Percentiles rank a stretch among this genome's conserved stretches.
Evolutionary conservation across 2,329 filamentous ascomycete species (phyloP).

Genomic region (Fusarium sulawesiense): DNA sequence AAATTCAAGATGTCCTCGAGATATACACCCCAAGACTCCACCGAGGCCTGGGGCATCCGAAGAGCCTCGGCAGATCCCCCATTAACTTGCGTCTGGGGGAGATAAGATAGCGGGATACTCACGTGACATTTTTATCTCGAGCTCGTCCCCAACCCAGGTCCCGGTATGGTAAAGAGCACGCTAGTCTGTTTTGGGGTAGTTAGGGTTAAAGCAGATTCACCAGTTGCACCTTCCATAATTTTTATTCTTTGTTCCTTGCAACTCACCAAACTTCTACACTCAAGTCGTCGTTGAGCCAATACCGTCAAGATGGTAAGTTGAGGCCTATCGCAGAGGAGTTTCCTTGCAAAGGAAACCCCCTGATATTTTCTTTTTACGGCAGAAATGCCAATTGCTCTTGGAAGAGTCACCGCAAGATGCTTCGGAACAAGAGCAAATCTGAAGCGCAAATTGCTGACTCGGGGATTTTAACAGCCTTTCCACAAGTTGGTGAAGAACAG

Average conservation of each 20-base stretch:
- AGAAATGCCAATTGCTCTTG: conserved; percentile 61
- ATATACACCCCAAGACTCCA: conserved; percentile 25
- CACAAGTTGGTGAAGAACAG: conserved; percentile 97
- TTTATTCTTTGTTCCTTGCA: conserved; percentile 40
- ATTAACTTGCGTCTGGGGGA: conserved; percentile 4
- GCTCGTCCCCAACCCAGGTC: conserved; percentile 56
- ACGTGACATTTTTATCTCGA: conserved; percentile 40
- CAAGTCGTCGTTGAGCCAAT: conserved; percentile 59
- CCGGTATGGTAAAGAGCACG: conserved; percentile 16
- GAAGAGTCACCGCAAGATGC: conserved; percentile 96
- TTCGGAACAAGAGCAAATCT: conserved; percentile 82
- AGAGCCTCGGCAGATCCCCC: conserved; percentile 44
- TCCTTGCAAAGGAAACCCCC: conserved; percentile 20
- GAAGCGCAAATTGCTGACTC: conserved; percentile 99
- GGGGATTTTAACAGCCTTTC: conserved; percentile 78
- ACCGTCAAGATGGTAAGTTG: conserved; percentile 77
- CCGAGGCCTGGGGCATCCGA: conserved; percentile 29
- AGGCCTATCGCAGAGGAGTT: conserved; percentile 52
- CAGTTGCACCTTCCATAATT: conserved; percentile 18
- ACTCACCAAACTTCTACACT: conserved; percentile 51
- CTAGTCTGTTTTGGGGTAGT: conserved; percentile 43
- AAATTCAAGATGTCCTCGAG: conserved; percentile 1
- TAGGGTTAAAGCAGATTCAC: conserved; percentile 57
- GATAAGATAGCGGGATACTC: conserved; percentile 23
- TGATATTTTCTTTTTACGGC: conserved; percentile 48